Conservation (phyloP, 139 green algal species). For the Astrephomene gubernaculifera region DNA sequence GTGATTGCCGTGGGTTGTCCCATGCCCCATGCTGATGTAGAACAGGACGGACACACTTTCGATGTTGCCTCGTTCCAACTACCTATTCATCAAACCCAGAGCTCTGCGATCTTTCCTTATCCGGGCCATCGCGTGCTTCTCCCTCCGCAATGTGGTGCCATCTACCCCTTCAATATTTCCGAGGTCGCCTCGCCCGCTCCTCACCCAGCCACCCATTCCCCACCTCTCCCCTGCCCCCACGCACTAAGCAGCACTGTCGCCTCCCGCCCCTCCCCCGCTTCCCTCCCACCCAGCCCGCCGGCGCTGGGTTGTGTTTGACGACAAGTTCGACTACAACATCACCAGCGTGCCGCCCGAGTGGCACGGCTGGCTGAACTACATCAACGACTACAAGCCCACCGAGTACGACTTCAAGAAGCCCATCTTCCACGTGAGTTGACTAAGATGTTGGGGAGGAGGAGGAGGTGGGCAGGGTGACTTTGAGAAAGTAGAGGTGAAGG, state of each 20-base stretch:
- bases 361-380: constrained; percentile 74
- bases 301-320: constrained; percentile 61
- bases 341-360: constrained; percentile 64
- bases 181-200: too few species aligned
- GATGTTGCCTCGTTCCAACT: too few species aligned
- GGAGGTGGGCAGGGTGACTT: background rate
- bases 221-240: background rate
- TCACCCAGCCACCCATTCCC: background rate
- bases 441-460: too few species aligned
- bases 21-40: too few species aligned
- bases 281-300: constrained; percentile 50
- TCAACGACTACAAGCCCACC: constrained; percentile 62
- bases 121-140: too few species aligned
- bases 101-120: too few species aligned
- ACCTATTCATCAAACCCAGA: too few species aligned
- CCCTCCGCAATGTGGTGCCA: too few species aligned
- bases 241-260: constrained; percentile 24
- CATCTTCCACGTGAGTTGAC: constrained; percentile 49
- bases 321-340: constrained; percentile 44
- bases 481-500: too few species aligned
- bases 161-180: too few species aligned
- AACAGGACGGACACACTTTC: too few species aligned
- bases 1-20: too few species aligned
- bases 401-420: constrained; percentile 48
- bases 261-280: background rate